A percentile compares a stretch with the other conserved stretches of the same genome.
Conservation (phyloP, 2,329 filamentous ascomycete genomes). For the Kalmusia sp. region DNA sequence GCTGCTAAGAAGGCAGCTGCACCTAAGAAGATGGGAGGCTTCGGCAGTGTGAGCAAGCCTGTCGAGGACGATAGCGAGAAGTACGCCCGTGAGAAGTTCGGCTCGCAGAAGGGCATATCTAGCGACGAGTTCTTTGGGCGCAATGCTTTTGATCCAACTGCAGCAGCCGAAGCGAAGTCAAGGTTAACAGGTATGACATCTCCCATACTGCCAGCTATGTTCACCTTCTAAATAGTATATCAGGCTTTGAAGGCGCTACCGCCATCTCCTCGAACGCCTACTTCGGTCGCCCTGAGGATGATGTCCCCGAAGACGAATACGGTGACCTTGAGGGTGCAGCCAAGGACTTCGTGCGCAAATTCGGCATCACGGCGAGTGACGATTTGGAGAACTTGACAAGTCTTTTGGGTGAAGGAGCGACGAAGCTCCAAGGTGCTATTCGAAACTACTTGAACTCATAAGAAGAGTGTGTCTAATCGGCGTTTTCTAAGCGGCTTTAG, state of each 20-base stretch:
- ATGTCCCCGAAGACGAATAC: conserved; percentile 74
- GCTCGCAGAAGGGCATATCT: conserved; percentile 91
- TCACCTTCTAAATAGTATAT: conserved; percentile 7
- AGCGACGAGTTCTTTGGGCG: conserved; percentile 99
- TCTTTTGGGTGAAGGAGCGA: conserved; percentile 84
- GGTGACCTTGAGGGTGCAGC: conserved; percentile 92
- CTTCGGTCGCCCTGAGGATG: conserved; percentile 91
- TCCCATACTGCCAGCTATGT: not conserved
- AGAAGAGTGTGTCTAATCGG: conserved; percentile 9
- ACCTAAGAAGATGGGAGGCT: conserved; percentile 84
- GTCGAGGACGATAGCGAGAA: conserved; percentile 75
- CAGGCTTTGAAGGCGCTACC: conserved; percentile 87
- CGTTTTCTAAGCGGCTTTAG: not conserved
- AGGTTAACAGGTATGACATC: conserved; percentile 67
- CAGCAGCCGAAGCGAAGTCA: conserved; percentile 84
- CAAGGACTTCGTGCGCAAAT: conserved; percentile 94
- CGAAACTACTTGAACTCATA: conserved; percentile 51
- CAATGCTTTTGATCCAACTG: conserved; percentile 79
- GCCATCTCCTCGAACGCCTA: conserved; percentile 97
- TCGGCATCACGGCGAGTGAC: conserved; percentile 94
- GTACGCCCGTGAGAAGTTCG: conserved; percentile 88
- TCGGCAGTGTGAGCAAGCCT: conserved; percentile 83
- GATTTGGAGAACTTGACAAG: conserved; percentile 90
- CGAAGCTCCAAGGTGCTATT: conserved; percentile 72
- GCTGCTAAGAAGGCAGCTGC: conserved; percentile 61